A percentile compares a stretch with the other conserved stretches of the same genome.
Evolutionary conservation across 192 early-diverging fungal species (phyloP).

Genomic region (Entomortierella parvispora): DNA sequence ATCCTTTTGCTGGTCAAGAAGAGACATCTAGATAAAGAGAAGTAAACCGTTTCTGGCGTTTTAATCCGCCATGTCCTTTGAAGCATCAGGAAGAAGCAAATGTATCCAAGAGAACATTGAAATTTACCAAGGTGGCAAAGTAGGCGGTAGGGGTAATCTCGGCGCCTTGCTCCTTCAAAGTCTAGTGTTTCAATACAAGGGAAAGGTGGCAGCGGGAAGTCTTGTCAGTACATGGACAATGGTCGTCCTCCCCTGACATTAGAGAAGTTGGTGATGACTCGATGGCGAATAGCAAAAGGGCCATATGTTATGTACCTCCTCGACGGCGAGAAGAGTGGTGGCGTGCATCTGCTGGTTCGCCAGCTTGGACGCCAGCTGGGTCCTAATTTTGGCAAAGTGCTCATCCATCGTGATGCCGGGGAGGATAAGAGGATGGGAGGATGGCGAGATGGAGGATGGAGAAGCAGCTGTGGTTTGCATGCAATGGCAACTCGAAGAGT

Average conservation of each 20-base stretch:
- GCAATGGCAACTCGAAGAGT: neutral
- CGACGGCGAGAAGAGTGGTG: conserved; percentile 75
- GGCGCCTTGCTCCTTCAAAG: conserved; percentile 80
- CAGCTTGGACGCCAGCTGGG: conserved; percentile 79
- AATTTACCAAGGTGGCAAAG: conserved; percentile 84
- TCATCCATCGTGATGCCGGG: conserved; percentile 56
- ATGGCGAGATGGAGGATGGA: neutral
- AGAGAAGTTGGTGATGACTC: neutral
- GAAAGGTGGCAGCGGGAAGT: neutral
- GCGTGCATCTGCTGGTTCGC: conserved; percentile 88
- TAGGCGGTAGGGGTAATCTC: conserved; percentile 82
- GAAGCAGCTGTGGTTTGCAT: too few relatives aligned
- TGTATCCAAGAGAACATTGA: neutral
- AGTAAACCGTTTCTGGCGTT: too few relatives aligned
- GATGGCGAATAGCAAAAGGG: neutral
- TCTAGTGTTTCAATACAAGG: conserved; percentile 63
- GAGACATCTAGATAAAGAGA: conserved; percentile 60
- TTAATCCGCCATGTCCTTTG: too few relatives aligned
- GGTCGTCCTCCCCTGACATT: neutral
- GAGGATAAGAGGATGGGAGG: neutral
- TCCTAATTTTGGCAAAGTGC: conserved; percentile 69
- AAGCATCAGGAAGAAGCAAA: too few relatives aligned
- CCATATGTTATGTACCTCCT: conserved; percentile 68
- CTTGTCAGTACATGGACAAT: neutral
- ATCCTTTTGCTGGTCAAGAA: conserved; percentile 59